Conservation (phyloP, 2,329 filamentous ascomycete genomes). For the Verticillium longisporum region DNA sequence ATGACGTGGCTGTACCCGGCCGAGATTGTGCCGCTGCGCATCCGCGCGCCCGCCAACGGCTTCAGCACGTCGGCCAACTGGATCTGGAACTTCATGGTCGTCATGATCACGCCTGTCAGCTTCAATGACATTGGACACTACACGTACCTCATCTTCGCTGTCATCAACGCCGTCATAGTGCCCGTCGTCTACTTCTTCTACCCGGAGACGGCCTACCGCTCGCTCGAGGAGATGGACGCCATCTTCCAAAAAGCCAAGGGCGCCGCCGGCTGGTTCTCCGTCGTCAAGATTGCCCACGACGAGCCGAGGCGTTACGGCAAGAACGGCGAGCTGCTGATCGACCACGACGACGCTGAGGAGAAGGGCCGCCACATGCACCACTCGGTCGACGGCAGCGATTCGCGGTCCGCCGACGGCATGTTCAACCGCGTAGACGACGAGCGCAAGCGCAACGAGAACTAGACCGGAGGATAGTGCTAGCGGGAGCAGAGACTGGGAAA, state of each 20-base stretch:
- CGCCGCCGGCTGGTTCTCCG: conserved; percentile 22
- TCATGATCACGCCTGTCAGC: conserved; percentile 55
- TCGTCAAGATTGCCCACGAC: conserved; percentile 29
- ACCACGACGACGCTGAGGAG: conserved; percentile 34
- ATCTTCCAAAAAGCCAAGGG: conserved; percentile 54
- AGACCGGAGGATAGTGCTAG: neutral
- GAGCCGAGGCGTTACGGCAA: conserved; percentile 52
- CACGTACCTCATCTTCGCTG: conserved; percentile 61
- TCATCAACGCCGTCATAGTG: conserved; percentile 56
- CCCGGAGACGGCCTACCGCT: conserved; percentile 57
- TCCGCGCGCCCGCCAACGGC: conserved; percentile 54
- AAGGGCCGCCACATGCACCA: conserved; percentile 13
- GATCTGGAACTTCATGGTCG: conserved; percentile 58
- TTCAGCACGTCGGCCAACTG: conserved; percentile 48
- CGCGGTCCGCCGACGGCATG: neutral
- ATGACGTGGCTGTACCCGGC: conserved; percentile 58
- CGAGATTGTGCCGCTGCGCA: conserved; percentile 53
- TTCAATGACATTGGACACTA: conserved; percentile 51
- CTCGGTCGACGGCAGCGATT: neutral
- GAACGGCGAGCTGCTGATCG: conserved; percentile 49
- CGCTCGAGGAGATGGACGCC: conserved; percentile 59
- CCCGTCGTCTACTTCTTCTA: conserved; percentile 55
- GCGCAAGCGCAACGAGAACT: neutral
- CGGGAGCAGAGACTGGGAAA: neutral
- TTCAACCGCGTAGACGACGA: neutral